Evolutionary conservation across 2,329 filamentous ascomycete species (phyloP).

Genomic region (Lachnellula cervina): DNA sequence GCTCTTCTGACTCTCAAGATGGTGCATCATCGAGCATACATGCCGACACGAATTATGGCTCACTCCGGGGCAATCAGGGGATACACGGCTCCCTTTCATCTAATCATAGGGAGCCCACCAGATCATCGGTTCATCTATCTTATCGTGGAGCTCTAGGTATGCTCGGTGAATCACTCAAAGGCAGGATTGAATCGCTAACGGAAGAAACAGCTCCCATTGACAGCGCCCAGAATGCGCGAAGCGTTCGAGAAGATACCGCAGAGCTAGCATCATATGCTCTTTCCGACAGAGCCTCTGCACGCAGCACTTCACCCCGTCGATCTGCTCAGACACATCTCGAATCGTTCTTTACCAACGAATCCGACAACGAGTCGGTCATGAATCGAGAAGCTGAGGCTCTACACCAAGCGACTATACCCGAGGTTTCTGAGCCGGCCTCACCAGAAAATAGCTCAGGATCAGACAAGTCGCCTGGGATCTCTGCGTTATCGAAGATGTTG

Average conservation of each 20-base stretch:
- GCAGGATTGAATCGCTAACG: slow-evolving; percentile 7
- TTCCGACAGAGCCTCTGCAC: slow-evolving; percentile 48
- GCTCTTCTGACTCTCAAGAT: slow-evolving; percentile 17
- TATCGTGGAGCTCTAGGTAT: slow-evolving; percentile 55
- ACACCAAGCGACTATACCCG: slow-evolving; percentile 50
- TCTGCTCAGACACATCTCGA: slow-evolving; percentile 23
- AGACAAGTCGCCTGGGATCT: slow-evolving; percentile 36
- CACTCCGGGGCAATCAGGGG: slow-evolving; percentile 18
- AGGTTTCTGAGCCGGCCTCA: slow-evolving; percentile 55
- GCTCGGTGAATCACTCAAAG: slow-evolving; percentile 12
- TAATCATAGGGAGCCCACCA: slow-evolving; percentile 58
- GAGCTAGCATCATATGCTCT: slow-evolving; percentile 81
- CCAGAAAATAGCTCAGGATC: slow-evolving; percentile 36
- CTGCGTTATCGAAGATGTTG: slow-evolving; percentile 47
- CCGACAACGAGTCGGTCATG: slow-evolving; percentile 21
- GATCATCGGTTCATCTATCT: slow-evolving; percentile 66
- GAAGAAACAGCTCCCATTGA: slow-evolving; percentile 50
- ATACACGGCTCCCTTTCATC: slow-evolving; percentile 13
- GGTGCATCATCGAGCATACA: slow-evolving; percentile 11
- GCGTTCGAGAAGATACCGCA: slow-evolving; percentile 79
- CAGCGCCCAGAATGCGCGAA: slow-evolving; percentile 68
- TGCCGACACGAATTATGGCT: slow-evolving; percentile 21
- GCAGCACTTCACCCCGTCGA: slow-evolving; percentile 27
- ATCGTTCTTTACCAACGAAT: slow-evolving; percentile 21
- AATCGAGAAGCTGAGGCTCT: slow-evolving; percentile 21